Percentiles rank a stretch among this genome's conserved stretches.
Evolutionary conservation across 1,284 basidiomycete genomes (phyloP).

Genomic region (Cutaneotrichosporon curvatum): DNA sequence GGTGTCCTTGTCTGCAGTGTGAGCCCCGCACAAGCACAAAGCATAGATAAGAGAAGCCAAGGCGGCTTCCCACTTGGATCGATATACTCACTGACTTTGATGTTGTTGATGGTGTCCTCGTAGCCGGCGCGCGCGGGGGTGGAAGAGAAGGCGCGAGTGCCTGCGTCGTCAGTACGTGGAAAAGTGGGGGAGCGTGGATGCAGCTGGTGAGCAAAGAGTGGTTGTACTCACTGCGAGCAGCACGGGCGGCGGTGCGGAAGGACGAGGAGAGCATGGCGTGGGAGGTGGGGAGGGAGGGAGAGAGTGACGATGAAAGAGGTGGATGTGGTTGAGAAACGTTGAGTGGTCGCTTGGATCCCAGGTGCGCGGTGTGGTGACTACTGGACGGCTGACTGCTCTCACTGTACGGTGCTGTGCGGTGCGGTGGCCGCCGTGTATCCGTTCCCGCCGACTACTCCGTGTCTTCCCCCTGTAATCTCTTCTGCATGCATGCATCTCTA

Average conservation of each 20-base stretch:
- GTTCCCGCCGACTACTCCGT: too few species aligned
- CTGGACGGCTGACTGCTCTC: too few species aligned
- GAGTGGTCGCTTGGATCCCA: too few species aligned
- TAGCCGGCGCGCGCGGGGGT: constrained; percentile 56
- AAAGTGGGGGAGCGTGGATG: not conserved
- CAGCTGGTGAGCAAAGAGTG: too few species aligned
- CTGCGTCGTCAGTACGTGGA: not conserved
- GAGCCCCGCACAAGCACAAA: not conserved
- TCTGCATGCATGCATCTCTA: too few species aligned
- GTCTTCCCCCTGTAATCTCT: too few species aligned
- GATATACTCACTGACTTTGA: constrained; percentile 59
- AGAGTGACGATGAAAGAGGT: not conserved
- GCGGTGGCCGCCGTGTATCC: too few species aligned
- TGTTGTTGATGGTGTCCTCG: constrained; percentile 83
- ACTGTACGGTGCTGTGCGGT: too few species aligned
- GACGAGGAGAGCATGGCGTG: constrained; percentile 19
- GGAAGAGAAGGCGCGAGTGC: constrained; percentile 57
- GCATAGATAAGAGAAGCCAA: too few species aligned
- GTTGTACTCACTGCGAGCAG: constrained; percentile 27
- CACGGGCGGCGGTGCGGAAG: constrained; percentile 24
- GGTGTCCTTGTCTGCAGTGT: constrained; percentile 68
- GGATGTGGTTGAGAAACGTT: not conserved
- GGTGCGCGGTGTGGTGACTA: too few species aligned
- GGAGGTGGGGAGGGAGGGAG: constrained; percentile 4
- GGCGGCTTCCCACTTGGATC: constrained; percentile 1